Percentiles rank a stretch among this genome's conserved stretches.
Conservation (phyloP, 1,284 basidiomycete genomes). For the Rhodotorula sp. region DNA sequence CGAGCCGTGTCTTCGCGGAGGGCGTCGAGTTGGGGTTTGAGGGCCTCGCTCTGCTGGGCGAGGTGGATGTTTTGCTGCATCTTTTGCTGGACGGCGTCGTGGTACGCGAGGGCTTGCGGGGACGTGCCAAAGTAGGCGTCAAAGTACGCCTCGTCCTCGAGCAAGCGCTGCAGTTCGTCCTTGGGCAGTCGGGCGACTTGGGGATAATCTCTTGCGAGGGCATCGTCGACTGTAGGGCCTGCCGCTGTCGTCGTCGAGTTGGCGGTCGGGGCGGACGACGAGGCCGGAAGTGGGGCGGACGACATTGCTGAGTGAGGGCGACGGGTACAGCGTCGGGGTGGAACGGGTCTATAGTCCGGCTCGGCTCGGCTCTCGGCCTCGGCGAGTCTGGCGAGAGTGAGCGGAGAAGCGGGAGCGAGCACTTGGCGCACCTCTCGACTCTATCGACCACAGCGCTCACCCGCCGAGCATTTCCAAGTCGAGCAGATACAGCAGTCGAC, state of each 20-base stretch:
- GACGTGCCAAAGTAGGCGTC: constrained; percentile 80
- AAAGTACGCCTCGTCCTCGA: constrained; percentile 76
- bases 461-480: no score
- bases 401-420: no score
- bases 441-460: no score
- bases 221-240: constrained; percentile 26
- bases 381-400: not conserved
- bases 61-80: constrained; percentile 77
- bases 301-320: not conserved
- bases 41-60: constrained; percentile 70
- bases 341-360: not conserved
- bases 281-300: not conserved
- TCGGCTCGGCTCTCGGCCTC: not conserved
- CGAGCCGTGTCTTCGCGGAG: constrained; percentile 44
- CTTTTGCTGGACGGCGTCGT: constrained; percentile 66
- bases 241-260: not conserved
- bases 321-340: no score
- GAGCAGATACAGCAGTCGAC: no score
- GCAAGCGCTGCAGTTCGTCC: constrained; percentile 80
- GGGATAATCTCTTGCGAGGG: constrained; percentile 25
- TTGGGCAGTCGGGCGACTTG: constrained; percentile 55
- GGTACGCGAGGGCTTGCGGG: constrained; percentile 66
- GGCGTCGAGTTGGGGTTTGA: constrained; percentile 60
- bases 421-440: no score
- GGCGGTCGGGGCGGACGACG: not conserved